These are phyloP conservation scores for Fusarium camptoceras DNA, from an alignment of 2,329 filamentous ascomycete genomes.

Conservation along the genomic window DNA sequence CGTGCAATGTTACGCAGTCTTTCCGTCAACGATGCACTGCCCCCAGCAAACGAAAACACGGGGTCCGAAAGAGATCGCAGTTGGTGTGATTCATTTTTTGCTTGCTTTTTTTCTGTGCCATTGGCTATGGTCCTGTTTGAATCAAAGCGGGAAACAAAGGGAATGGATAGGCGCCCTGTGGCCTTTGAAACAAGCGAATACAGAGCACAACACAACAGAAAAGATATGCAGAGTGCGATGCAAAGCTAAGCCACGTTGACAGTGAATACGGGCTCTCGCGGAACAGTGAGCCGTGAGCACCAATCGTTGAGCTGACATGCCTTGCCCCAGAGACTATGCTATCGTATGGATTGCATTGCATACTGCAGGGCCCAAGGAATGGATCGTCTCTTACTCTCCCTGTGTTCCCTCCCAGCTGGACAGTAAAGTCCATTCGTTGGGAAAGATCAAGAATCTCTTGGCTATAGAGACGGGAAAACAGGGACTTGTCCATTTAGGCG, in stretches of 20 bases:
- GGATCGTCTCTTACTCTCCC: not conserved
- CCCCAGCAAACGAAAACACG: slow-evolving; percentile 35
- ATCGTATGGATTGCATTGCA: slow-evolving; percentile 1
- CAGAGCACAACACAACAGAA: not conserved
- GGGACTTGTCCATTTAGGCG: slow-evolving; percentile 9
- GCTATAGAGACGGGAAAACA: not conserved
- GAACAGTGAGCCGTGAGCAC: slow-evolving; percentile 16
- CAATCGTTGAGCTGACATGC: slow-evolving; percentile 30
- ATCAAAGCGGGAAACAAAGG: slow-evolving; percentile 25
- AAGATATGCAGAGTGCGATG: not conserved
- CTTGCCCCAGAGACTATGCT: slow-evolving; percentile 24
- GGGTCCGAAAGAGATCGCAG: not conserved
- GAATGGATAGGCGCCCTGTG: slow-evolving; percentile 10
- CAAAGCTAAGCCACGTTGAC: slow-evolving; percentile 33
- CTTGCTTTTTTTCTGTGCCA: not conserved
- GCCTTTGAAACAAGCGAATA: slow-evolving; percentile 27
- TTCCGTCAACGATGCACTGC: slow-evolving; percentile 28
- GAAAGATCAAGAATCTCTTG: slow-evolving; percentile 32
- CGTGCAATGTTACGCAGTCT: slow-evolving; percentile 28
- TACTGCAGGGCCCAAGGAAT: slow-evolving; percentile 22
- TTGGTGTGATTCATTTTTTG: not conserved
- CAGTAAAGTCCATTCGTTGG: slow-evolving; percentile 26
- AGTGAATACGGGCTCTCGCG: slow-evolving; percentile 39
- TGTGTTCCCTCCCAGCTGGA: slow-evolving; percentile 12
- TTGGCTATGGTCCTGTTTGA: slow-evolving; percentile 7